These are phyloP conservation scores for Quercus agrifolia DNA, from an alignment of 306 rosid species.

Conservation along the genomic window DNA sequence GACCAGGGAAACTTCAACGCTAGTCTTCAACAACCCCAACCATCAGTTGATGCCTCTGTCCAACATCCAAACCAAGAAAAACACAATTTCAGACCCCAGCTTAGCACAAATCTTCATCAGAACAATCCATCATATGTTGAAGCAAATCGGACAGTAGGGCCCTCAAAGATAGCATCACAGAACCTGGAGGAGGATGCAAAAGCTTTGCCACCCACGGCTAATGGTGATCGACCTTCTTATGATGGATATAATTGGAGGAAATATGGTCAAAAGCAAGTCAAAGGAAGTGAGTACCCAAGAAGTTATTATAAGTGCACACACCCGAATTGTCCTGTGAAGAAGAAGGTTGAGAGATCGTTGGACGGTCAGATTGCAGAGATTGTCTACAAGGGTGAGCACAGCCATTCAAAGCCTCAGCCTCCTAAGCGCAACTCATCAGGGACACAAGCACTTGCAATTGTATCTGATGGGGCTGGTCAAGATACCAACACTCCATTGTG, in stretches of 20 bases:
- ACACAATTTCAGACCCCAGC: conserved; percentile 20
- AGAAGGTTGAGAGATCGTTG: conserved; percentile 91
- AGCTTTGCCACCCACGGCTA: conserved; percentile 35
- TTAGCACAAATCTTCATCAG: conserved; percentile 37
- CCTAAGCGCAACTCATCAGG: conserved; percentile 53
- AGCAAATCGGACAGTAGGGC: conserved; percentile 30
- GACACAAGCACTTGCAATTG: conserved; percentile 50
- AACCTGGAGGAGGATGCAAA: conserved; percentile 58
- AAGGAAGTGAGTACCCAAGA: conserved; percentile 92
- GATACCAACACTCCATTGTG: conserved; percentile 32
- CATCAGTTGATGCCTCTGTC: conserved; percentile 36
- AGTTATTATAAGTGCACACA: conserved; percentile 95
- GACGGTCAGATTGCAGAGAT: conserved; percentile 92
- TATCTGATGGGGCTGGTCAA: conserved; percentile 48
- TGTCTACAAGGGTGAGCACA: conserved; percentile 94
- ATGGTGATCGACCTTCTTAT: conserved; percentile 69
- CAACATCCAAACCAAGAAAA: conserved; percentile 45
- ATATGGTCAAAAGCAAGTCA: conserved; percentile 97
- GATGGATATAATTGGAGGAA: conserved; percentile 98
- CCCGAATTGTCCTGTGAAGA: conserved; percentile 90
- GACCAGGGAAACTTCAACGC: conserved; percentile 66
- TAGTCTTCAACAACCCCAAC: conserved; percentile 37
- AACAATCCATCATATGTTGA: conserved; percentile 34
- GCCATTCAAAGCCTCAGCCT: conserved; percentile 83
- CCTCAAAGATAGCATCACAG: conserved; percentile 39